Conservation (phyloP, 805 yeast species). For the Monosporozyma siamensis region DNA sequence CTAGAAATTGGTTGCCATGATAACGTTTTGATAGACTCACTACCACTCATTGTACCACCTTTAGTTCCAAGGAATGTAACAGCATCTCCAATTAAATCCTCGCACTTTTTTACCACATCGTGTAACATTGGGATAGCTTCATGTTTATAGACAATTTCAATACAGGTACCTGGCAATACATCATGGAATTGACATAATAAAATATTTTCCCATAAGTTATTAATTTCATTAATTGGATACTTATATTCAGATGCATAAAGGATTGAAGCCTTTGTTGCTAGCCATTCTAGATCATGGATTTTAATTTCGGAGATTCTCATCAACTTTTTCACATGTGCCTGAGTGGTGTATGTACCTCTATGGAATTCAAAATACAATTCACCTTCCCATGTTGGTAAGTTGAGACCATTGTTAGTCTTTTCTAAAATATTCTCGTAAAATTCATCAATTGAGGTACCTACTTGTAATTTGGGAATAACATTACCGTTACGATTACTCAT, state of each 20-base stretch:
- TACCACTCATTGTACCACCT: constrained; percentile 2
- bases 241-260: constrained; percentile 39
- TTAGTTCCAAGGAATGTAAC: constrained; percentile 34
- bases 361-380: constrained; percentile 92
- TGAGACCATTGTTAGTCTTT: constrained; percentile 53
- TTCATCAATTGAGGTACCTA: constrained; percentile 65
- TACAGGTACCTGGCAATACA: constrained; percentile 95
- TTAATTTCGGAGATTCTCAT: constrained; percentile 70
- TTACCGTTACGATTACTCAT: constrained; percentile 69
- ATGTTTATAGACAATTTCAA: constrained; percentile 83
- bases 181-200: constrained; percentile 93
- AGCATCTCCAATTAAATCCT: constrained; percentile 44
- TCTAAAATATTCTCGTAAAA: constrained; percentile 61
- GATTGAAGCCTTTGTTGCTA: constrained; percentile 68
- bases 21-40: constrained; percentile 36
- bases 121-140: constrained; percentile 76
- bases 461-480: constrained; percentile 64
- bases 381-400: constrained; percentile 82
- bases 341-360: constrained; percentile 94
- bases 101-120: constrained; percentile 44
- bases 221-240: constrained; percentile 65
- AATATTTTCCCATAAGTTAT: constrained; percentile 77
- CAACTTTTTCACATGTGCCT: constrained; percentile 72
- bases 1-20: constrained; percentile 41
- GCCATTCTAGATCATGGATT: constrained; percentile 75